Percentiles rank a stretch among this genome's conserved stretches.
Evolutionary conservation across 2,329 filamentous ascomycete species (phyloP).

Genomic region (Endothia cerciana): DNA sequence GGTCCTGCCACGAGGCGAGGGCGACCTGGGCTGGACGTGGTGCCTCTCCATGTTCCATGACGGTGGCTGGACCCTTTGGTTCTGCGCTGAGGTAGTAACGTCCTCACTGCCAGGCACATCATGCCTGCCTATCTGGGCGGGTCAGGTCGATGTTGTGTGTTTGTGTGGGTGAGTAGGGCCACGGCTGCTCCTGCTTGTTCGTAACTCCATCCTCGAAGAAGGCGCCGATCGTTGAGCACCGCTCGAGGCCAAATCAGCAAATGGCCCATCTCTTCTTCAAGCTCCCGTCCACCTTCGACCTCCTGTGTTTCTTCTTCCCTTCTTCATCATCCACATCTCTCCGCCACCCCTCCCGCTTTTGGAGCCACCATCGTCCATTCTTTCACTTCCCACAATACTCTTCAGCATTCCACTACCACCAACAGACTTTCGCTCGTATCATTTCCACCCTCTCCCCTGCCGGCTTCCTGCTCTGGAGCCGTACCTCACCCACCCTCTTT

Average conservation of each 20-base stretch:
- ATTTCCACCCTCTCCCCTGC: neutral
- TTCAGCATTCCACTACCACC: neutral
- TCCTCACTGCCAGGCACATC: neutral
- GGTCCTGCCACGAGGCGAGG: neutral
- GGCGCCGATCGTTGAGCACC: neutral
- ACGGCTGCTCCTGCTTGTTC: neutral
- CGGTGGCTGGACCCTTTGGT: neutral
- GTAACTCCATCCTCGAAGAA: neutral
- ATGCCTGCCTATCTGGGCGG: neutral
- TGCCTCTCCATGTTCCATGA: neutral
- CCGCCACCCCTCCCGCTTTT: constrained; percentile 4
- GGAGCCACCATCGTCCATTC: constrained; percentile 5
- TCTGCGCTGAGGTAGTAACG: no score
- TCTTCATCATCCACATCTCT: constrained; percentile 1
- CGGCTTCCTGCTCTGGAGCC: no score
- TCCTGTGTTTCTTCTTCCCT: neutral
- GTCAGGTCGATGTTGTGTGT: neutral
- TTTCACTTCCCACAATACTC: neutral
- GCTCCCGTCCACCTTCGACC: neutral
- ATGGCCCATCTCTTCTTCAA: neutral
- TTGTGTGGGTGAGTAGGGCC: neutral
- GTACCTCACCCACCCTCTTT: neutral
- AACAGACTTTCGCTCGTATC: neutral
- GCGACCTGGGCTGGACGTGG: neutral
- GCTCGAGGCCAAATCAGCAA: neutral